phyloP scores from a whole-genome alignment of 768 basidiomycete genomes.

The Kwoniella mangroviensis region DNA sequence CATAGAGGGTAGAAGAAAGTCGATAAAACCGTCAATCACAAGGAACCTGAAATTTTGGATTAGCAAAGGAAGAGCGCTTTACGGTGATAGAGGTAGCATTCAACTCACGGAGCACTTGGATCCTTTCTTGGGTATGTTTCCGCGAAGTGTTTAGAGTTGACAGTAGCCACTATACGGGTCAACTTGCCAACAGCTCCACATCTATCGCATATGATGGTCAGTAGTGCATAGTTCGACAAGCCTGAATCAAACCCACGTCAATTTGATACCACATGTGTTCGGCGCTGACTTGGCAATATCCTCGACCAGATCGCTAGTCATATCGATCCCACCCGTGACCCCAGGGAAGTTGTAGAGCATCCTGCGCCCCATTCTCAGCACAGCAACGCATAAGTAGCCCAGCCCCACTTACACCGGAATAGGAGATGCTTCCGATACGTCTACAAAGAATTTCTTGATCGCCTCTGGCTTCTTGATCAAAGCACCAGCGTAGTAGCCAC shows the following conservation, averaged over 20 bases:
- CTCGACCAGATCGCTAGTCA: slow-evolving; percentile 82
- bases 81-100: slow-evolving; percentile 63
- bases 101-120: slow-evolving; percentile 65
- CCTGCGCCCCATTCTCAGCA: background rate
- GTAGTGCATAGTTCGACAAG: slow-evolving; percentile 3
- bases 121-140: slow-evolving; percentile 66
- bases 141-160: slow-evolving; percentile 66
- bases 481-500: slow-evolving; percentile 79
- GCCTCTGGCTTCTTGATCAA: slow-evolving; percentile 64
- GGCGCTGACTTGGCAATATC: slow-evolving; percentile 73
- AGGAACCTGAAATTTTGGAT: background rate
- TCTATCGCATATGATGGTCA: slow-evolving; percentile 57
- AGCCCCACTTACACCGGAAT: slow-evolving; percentile 66
- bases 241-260: slow-evolving; percentile 66
- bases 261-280: slow-evolving; percentile 79
- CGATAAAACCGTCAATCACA: background rate
- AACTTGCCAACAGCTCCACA: slow-evolving; percentile 90
- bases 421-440: slow-evolving; percentile 75
- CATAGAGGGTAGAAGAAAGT: background rate
- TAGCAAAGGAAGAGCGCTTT: background rate
- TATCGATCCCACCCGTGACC: slow-evolving; percentile 80
- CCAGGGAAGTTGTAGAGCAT: slow-evolving; percentile 86
- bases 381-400: too few species aligned
- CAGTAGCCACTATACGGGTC: slow-evolving; percentile 72
- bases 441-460: slow-evolving; percentile 73